Percentiles rank a stretch among this genome's conserved stretches.
These are phyloP conservation scores for Gracilaria domingensis DNA, from an alignment of 23 red algal genomes.

Conservation along the genomic window DNA sequence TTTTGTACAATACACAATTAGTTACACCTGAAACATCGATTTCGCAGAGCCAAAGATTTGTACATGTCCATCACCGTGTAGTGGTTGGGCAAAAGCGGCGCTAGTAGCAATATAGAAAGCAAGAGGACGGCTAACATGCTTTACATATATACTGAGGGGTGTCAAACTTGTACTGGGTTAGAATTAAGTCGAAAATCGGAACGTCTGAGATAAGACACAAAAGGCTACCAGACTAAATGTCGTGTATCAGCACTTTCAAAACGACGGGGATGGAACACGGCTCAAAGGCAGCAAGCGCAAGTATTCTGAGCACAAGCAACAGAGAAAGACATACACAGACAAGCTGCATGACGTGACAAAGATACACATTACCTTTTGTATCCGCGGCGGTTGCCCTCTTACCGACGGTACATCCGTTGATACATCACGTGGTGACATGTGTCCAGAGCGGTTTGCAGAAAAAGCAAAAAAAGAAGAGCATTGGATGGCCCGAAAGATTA, in stretches of 20 bases:
- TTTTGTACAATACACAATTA: not conserved
- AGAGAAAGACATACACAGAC: not conserved
- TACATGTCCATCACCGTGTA: too few relatives aligned
- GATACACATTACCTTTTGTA: too few relatives aligned
- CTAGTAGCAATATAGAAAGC: not conserved
- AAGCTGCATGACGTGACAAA: not conserved
- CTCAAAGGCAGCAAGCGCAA: not conserved
- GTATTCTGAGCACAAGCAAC: not conserved
- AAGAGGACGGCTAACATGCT: not conserved
- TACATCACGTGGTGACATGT: not conserved
- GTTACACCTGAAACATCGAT: too few relatives aligned
- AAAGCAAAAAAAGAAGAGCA: not conserved
- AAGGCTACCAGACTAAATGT: conserved; percentile 11
- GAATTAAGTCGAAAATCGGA: conserved; percentile 39
- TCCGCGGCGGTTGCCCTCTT: too few relatives aligned
- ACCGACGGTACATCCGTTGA: not conserved
- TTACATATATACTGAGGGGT: not conserved
- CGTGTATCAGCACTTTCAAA: not conserved
- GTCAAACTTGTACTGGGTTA: conserved; percentile 21
- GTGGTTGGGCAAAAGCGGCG: not conserved
- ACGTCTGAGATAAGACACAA: not conserved
- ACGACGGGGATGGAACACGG: not conserved
- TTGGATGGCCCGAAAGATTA: not conserved
- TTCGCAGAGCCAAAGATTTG: too few relatives aligned
- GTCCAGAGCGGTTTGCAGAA: not conserved